Conservation (phyloP, 2,329 filamentous ascomycete genomes). For the Juglanconis juglandina region DNA sequence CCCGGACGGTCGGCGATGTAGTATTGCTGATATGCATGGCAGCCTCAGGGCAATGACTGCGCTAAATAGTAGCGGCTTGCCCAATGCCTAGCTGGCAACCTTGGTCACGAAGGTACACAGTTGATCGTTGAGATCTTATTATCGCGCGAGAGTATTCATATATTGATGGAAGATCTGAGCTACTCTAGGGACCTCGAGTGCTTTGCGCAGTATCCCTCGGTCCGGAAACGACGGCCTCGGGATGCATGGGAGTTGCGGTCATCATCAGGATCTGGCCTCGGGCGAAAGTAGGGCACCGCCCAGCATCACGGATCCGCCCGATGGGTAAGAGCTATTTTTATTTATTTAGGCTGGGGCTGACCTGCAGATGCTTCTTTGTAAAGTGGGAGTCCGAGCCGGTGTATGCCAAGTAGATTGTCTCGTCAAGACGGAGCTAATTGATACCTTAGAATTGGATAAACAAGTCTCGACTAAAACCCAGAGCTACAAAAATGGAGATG, state of each 20-base stretch:
- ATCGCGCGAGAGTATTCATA: not conserved
- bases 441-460: too few species aligned
- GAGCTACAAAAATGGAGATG: too few species aligned
- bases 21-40: conserved; percentile 32
- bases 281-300: too few species aligned
- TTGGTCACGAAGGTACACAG: not conserved
- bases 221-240: not conserved
- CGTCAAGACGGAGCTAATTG: too few species aligned
- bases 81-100: not conserved
- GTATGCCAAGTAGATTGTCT: too few species aligned
- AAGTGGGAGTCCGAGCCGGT: too few species aligned
- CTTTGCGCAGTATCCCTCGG: not conserved
- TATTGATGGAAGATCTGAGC: not conserved
- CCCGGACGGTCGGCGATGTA: conserved; percentile 23
- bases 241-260: not conserved
- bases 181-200: not conserved
- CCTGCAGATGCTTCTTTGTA: too few species aligned
- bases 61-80: not conserved
- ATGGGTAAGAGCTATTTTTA: too few species aligned
- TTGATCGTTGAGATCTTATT: not conserved
- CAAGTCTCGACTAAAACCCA: too few species aligned
- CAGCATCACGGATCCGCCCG: too few species aligned
- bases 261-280: not conserved
- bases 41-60: not conserved
- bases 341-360: too few species aligned